Percentiles rank a stretch among this genome's conserved stretches.
phyloP scores from a whole-genome alignment of 345 rosid species.

The Sonneratia caseolaris region DNA sequence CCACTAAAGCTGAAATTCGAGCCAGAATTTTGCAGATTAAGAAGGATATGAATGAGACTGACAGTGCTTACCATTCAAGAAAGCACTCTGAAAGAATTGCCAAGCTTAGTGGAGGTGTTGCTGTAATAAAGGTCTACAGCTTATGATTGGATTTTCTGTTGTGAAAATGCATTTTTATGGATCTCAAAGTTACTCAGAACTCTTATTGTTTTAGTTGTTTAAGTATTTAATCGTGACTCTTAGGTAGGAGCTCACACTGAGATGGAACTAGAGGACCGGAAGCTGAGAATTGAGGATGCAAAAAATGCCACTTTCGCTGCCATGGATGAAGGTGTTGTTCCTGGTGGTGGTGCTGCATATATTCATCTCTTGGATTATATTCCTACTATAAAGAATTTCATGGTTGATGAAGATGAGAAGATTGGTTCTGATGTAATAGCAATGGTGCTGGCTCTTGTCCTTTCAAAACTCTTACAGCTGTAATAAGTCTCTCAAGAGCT shows the following conservation, averaged over 20 bases:
- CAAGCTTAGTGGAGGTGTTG: constrained; percentile 82
- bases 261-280: constrained; percentile 82
- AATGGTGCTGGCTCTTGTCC: constrained; percentile 42
- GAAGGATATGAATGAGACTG: constrained; percentile 79
- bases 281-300: constrained; percentile 83
- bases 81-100: constrained; percentile 82
- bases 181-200: no score
- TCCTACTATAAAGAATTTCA: constrained; percentile 33
- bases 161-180: no score
- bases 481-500: not conserved
- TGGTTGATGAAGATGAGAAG: constrained; percentile 58
- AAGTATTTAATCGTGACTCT: not conserved
- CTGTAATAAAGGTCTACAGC: constrained; percentile 66
- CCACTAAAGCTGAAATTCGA: constrained; percentile 75
- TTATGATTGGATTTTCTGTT: no score
- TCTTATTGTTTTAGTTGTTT: no score
- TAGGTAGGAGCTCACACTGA: constrained; percentile 70
- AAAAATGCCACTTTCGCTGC: constrained; percentile 93
- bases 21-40: constrained; percentile 85
- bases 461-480: not conserved
- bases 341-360: constrained; percentile 89
- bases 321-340: constrained; percentile 79
- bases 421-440: constrained; percentile 71
- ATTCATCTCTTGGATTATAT: constrained; percentile 56
- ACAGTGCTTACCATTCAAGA: constrained; percentile 40